Evolutionary conservation across 176 grass and related monocot species (phyloP), one percentile per base, ranked within the genome.

Genomic region (Oryza glumipatula): DNA sequence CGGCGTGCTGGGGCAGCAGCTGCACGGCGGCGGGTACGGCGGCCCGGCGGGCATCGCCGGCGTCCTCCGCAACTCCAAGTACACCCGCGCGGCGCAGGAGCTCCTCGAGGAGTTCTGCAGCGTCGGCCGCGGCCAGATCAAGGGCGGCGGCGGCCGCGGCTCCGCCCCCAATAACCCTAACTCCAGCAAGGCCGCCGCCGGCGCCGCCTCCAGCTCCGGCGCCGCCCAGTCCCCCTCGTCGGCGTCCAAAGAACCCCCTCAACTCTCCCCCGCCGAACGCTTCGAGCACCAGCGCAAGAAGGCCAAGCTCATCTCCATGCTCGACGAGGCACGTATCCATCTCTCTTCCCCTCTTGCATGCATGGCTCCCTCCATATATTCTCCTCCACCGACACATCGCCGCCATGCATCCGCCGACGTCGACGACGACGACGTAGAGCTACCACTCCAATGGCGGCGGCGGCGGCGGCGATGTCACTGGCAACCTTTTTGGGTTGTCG

Each of bases 101-200:
- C 91, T 99, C 33, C 82, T 98, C 0, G 95, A 95, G 87, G 95
- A 98, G n/a, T 98, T 98, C 83, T 98, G 97, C 89, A 99, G 94
- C 70, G 97, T 99, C 7, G 94, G 94, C 10, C 87, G 94, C 35
- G 91, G 91, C 2, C 91, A 99, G 82, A 91, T 94, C 43, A 92
- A 90, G 73, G 85, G 84, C 15, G 78, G 49, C 47, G 85, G 84
- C 15, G 82, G 49, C 47, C 73, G 82, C 2, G 86, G 76, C 0
- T 88, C 94, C 6, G 70, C 80, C 2, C 72, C 77, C 43, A 95
- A 95, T 85, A 39, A 39, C 38, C 87, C 81, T 91, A 98, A 90
- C 56, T 21, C 89, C 3, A 89, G 73, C 45, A 78, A 77, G 15
- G 84, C 81, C 69, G 88, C 77, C 69, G 90, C 77, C 69, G 88